phyloP scores from a whole-genome alignment of 108 stramenopile genomes.

The Cyclostephanos tholiformis region DNA sequence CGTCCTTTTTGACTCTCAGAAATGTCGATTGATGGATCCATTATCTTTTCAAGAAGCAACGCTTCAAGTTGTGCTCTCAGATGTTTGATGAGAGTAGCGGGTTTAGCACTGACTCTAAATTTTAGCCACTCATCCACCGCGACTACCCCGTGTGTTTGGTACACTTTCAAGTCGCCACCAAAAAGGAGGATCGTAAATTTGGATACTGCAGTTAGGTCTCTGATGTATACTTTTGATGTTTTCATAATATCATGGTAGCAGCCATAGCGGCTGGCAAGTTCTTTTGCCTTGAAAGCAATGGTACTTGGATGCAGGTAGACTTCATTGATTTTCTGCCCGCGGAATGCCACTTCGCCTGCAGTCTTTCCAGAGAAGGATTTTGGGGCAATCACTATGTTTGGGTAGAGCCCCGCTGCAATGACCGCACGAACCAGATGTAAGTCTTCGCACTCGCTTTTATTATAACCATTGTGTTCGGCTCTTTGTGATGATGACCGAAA shows the following conservation, averaged over 20 bases:
- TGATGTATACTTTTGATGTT: conserved; percentile 74
- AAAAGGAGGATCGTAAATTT: conserved; percentile 72
- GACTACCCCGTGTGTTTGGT: conserved; percentile 61
- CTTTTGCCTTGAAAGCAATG: conserved; percentile 58
- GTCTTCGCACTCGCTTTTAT: conserved; percentile 45
- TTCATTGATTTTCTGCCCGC: conserved; percentile 61
- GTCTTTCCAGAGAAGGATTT: conserved; percentile 52
- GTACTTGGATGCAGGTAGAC: conserved; percentile 75
- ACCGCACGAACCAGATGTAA: conserved; percentile 78
- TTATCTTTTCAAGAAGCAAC: conserved; percentile 66
- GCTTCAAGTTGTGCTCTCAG: conserved; percentile 63
- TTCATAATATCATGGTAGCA: conserved; percentile 81
- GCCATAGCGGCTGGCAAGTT: conserved; percentile 65
- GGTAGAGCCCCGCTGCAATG: conserved; percentile 87
- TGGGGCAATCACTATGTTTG: conserved; percentile 84
- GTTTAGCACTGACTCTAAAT: conserved; percentile 62
- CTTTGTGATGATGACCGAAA: conserved; percentile 4
- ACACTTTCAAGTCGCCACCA: conserved; percentile 67
- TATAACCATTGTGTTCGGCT: not conserved
- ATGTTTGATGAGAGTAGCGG: conserved; percentile 75
- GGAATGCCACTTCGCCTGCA: conserved; percentile 60
- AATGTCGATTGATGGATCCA: conserved; percentile 60
- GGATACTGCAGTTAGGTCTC: conserved; percentile 65
- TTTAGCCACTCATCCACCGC: conserved; percentile 74
- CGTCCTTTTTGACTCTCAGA: conserved; percentile 48